Evolutionary conservation across 495 filamentous ascomycete genomes (phyloP).

Genomic region (Talaromyces borbonicus): DNA sequence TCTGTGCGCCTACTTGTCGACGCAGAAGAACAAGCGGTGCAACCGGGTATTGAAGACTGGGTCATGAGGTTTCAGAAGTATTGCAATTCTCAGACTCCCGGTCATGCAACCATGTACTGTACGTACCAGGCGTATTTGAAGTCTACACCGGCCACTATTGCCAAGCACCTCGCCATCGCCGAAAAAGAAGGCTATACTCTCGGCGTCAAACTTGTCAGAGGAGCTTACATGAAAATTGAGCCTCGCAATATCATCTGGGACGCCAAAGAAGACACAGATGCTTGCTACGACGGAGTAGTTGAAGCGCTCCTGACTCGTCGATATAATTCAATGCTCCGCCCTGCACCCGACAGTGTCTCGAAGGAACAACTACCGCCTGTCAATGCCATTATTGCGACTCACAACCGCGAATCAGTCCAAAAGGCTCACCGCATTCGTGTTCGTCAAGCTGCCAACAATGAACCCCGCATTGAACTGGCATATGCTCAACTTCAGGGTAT

Average conservation of each 20-base stretch:
- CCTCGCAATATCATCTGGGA: conserved; percentile 68
- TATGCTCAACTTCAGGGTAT: conserved; percentile 94
- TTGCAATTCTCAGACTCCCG: conserved; percentile 53
- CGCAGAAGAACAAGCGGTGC: conserved; percentile 75
- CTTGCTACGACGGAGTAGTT: conserved; percentile 51
- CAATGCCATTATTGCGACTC: conserved; percentile 75
- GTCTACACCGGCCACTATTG: conserved; percentile 53
- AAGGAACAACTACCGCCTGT: conserved; percentile 47
- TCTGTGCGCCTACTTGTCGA: conserved; percentile 76
- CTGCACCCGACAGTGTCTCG: conserved; percentile 19
- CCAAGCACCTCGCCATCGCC: conserved; percentile 56
- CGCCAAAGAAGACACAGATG: conserved; percentile 73
- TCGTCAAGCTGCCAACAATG: conserved; percentile 32
- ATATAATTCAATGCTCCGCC: conserved; percentile 42
- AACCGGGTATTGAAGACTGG: conserved; percentile 81
- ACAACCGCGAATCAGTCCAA: conserved; percentile 75
- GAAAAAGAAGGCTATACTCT: conserved; percentile 61
- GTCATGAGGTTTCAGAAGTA: conserved; percentile 69
- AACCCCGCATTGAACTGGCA: conserved; percentile 48
- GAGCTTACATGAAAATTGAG: conserved; percentile 79
- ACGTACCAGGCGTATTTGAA: conserved; percentile 85
- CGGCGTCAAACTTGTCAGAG: conserved; percentile 86
- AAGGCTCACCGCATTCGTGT: conserved; percentile 55
- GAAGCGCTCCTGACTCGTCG: conserved; percentile 46
- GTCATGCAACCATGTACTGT: conserved; percentile 56